A percentile compares a stretch with the other conserved stretches of the same genome.
These are phyloP conservation scores for Phellinidium pouzarii DNA, from an alignment of 1,284 basidiomycete species.

Conservation along the genomic window DNA sequence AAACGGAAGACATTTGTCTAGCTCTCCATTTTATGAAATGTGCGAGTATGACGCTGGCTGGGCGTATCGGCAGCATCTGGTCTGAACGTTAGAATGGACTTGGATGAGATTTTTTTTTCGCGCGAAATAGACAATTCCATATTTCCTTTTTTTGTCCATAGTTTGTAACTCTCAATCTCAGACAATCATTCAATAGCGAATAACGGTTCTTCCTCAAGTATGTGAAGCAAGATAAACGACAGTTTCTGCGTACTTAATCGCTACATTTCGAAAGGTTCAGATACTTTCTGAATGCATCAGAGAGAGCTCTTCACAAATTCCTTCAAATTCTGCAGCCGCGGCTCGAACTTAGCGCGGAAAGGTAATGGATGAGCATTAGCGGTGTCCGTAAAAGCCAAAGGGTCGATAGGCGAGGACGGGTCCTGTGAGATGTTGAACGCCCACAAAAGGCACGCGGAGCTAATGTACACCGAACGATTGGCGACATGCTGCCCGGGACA, in stretches of 20 bases:
- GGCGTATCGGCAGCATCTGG: not conserved
- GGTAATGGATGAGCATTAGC: conserved; percentile 51
- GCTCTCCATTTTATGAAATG: conserved; percentile 11
- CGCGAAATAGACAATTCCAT: not conserved
- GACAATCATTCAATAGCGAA: too few species aligned
- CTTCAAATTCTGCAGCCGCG: conserved; percentile 24
- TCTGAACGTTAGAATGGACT: not conserved
- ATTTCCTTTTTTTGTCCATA: not conserved
- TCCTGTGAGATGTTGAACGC: conserved; percentile 47
- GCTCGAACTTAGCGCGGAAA: conserved; percentile 47
- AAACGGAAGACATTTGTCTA: conserved; percentile 14
- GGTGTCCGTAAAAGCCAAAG: conserved; percentile 48
- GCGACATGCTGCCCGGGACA: conserved; percentile 59
- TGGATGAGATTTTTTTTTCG: not conserved
- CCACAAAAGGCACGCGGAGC: conserved; percentile 54
- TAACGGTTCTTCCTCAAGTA: too few species aligned
- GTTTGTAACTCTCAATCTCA: too few species aligned
- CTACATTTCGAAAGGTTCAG: too few species aligned
- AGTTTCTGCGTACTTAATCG: too few species aligned
- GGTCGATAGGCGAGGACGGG: conserved; percentile 44
- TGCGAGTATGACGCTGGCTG: conserved; percentile 3
- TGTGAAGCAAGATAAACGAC: too few species aligned
- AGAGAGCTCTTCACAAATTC: conserved; percentile 8
- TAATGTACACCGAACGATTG: conserved; percentile 47
- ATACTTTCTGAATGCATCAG: not conserved